Evolutionary conservation across 78 protist species (phyloP).

Genomic region (Dictyostelium capitatum): DNA sequence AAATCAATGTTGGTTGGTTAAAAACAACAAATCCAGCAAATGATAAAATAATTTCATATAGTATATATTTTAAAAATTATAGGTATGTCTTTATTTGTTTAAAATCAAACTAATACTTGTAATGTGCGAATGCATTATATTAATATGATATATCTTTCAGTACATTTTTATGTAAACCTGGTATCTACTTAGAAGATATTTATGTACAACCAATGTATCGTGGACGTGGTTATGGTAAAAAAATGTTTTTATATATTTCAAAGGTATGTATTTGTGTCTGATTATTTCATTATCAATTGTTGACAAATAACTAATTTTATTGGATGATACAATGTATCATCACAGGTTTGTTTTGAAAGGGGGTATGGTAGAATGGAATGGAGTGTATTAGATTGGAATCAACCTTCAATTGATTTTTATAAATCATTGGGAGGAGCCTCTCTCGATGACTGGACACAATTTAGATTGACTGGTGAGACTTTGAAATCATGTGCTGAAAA

Average conservation of each 20-base stretch:
- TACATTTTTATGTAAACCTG: constrained; percentile 42
- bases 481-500: constrained; percentile 31
- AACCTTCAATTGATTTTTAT: constrained; percentile 45
- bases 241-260: constrained; percentile 29
- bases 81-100: not conserved
- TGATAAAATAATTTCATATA: constrained; percentile 10
- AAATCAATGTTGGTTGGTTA: not conserved
- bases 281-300: too few species aligned
- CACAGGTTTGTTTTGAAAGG: constrained; percentile 1
- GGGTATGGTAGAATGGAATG: constrained; percentile 78
- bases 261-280: not conserved
- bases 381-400: constrained; percentile 68
- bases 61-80: not conserved
- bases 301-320: too few species aligned
- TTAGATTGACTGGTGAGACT: constrained; percentile 29
- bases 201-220: constrained; percentile 60
- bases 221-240: constrained; percentile 63
- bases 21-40: not conserved
- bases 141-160: too few species aligned
- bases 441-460: constrained; percentile 53
- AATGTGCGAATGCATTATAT: too few species aligned
- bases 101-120: too few species aligned
- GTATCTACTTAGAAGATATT: constrained; percentile 60
- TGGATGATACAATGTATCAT: too few species aligned
- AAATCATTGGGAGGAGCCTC: constrained; percentile 55